Percentiles rank a stretch among this genome's conserved stretches.
These are phyloP conservation scores for Aspergillus japonicus DNA, from an alignment of 2,329 filamentous ascomycete species.

Conservation along the genomic window DNA sequence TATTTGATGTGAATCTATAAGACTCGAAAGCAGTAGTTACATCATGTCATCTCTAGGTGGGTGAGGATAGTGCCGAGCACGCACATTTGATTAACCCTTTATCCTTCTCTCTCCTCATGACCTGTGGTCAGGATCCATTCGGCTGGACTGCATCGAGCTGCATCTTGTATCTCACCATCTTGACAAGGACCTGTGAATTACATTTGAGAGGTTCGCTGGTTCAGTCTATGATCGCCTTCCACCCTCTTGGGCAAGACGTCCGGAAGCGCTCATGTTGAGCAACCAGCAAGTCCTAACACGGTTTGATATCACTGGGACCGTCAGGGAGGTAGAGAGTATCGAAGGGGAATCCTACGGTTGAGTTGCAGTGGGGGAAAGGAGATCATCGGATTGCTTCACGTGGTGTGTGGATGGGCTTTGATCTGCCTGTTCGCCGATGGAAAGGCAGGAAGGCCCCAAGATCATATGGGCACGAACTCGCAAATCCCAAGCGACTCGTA, in stretches of 20 bases:
- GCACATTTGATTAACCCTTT: not conserved
- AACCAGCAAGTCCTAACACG: too few species aligned
- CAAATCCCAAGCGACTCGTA: not conserved
- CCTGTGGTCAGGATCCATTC: not conserved
- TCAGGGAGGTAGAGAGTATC: too few species aligned
- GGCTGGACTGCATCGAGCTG: not conserved
- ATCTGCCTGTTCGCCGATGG: not conserved
- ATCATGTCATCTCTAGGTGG: not conserved
- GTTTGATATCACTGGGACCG: too few species aligned
- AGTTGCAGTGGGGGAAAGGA: not conserved
- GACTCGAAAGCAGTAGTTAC: not conserved
- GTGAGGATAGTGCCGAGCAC: not conserved
- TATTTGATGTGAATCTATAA: not conserved
- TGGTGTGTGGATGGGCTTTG: not conserved
- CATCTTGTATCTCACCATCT: too few species aligned
- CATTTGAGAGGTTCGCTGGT: too few species aligned
- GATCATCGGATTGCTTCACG: not conserved
- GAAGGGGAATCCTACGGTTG: too few species aligned
- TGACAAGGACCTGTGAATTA: too few species aligned
- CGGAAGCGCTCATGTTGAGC: too few species aligned
- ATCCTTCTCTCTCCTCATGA: not conserved
- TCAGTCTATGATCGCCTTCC: too few species aligned
- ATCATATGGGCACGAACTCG: not conserved
- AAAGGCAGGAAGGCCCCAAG: not conserved
- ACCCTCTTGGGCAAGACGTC: too few species aligned